A percentile compares a stretch with the other conserved stretches of the same genome.
Conservation (phyloP, 2,329 filamentous ascomycete genomes). For the Juglanconis sp. region DNA sequence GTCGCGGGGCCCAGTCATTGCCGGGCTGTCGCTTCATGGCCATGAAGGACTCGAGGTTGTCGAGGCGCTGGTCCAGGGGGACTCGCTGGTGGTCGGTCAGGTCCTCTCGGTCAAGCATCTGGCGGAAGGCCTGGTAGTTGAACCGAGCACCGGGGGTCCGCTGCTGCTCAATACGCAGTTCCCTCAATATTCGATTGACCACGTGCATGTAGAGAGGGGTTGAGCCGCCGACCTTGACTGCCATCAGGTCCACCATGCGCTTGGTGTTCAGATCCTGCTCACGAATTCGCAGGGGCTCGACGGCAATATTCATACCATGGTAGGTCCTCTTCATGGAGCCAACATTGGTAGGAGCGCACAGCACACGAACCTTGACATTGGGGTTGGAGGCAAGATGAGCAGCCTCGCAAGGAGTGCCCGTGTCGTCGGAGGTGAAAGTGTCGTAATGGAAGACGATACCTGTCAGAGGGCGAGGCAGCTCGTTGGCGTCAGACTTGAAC, state of each 20-base stretch:
- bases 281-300: conserved; percentile 50
- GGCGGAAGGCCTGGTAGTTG: conserved; percentile 47
- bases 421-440: conserved; percentile 45
- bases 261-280: conserved; percentile 53
- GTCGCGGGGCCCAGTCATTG: background rate
- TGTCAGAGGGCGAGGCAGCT: conserved; percentile 49
- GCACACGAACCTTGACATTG: conserved; percentile 46
- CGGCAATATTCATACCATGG: conserved; percentile 38
- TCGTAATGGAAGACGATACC: conserved; percentile 66
- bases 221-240: conserved; percentile 35
- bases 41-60: conserved; percentile 63
- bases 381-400: conserved; percentile 48
- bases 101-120: conserved; percentile 29
- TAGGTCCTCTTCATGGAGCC: conserved; percentile 41
- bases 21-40: conserved; percentile 15
- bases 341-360: conserved; percentile 54
- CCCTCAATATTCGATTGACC: conserved; percentile 51
- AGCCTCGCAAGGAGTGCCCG: conserved; percentile 56
- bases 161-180: conserved; percentile 49
- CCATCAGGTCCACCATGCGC: conserved; percentile 59
- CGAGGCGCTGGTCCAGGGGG: conserved; percentile 57
- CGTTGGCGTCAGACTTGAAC: conserved; percentile 39
- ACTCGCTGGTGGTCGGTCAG: conserved; percentile 47
- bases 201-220: conserved; percentile 56
- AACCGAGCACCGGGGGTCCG: conserved; percentile 32